Base-by-base conservation (phyloP, 208 protist genomes). In the Trypanosomatidae sp. region DNA sequence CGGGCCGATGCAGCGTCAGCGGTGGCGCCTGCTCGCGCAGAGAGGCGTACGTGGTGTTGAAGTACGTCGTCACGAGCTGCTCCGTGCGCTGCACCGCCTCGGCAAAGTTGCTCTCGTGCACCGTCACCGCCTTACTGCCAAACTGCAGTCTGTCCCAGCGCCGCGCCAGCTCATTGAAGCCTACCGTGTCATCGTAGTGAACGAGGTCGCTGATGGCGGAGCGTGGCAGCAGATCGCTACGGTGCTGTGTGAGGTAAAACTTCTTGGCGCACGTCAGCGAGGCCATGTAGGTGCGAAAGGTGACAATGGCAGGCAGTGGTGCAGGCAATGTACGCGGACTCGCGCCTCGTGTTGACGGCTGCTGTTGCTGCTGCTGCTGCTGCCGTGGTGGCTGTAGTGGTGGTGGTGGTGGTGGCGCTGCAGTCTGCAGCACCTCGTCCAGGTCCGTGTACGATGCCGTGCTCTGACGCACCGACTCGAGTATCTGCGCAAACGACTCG, bases 131-230 rank as follows among this genome's bases (percentile, higher is more conserved):
- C 32, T 75, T 72, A 53, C 79, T 92, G 38, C 79, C 79, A 48
- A 89, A 89, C 67, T 88, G 79, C 41, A 89, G 62, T 0, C 84
- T 65, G 53, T 92, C 84, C 77, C 79, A 92, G 19, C 76, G 69
- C 43, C 79, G 70, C 7, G 73, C 79, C 2, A 92, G 77, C 60
- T 92, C 84, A 51, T 82, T 85, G 53, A 92, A 92, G 32, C 73
- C 66, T n/a, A 67, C 84, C n/a, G 56, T 65, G 61, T 92, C 84
- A 30, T 92, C 79, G 23, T 85, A 61, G 63, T 66, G 71, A 28
- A 88, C 70, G 13, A 75, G 66, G 8, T 88, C 79, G 0, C 69
- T 72, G 27, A 92, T 79, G n/a, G 79, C 83, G 0, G 70, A 39
- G 30, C 70, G 52, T 2, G 76, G 71, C 23, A 71, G 33, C 20